Percentiles rank a stretch among this genome's conserved stretches.
phyloP scores from a whole-genome alignment of 129 eudicot genomes.

The Saposhnikovia divaricata region DNA sequence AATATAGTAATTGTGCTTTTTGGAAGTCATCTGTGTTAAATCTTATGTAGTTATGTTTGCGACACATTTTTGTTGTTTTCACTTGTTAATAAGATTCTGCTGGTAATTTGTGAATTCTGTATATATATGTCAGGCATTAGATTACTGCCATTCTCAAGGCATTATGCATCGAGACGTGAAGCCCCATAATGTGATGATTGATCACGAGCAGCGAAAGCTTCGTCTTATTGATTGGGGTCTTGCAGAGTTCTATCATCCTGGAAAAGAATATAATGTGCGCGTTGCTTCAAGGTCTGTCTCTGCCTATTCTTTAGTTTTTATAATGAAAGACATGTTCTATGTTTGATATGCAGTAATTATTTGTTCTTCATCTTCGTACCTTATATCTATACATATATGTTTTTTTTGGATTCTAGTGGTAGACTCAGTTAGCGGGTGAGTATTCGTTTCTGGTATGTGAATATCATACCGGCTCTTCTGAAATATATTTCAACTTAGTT shows the following conservation, averaged over 20 bases:
- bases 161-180: constrained; percentile 94
- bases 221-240: constrained; percentile 94
- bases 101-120: not conserved
- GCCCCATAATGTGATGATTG: constrained; percentile 93
- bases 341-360: not conserved
- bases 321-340: not conserved
- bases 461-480: too few relatives aligned
- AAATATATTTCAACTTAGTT: too few relatives aligned
- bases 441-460: too few relatives aligned
- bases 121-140: constrained; percentile 56
- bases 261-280: constrained; percentile 85
- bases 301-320: not conserved
- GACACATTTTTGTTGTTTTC: not conserved
- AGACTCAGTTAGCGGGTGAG: too few relatives aligned
- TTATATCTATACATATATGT: not conserved
- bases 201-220: constrained; percentile 85
- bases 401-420: too few relatives aligned
- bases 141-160: constrained; percentile 89
- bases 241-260: constrained; percentile 88
- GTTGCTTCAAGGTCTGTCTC: constrained; percentile 77
- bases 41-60: not conserved
- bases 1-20: not conserved
- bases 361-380: not conserved
- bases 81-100: not conserved
- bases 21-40: not conserved